A percentile compares a stretch with the other conserved stretches of the same genome.
Evolutionary conservation across 2,329 filamentous ascomycete genomes (phyloP).

Genomic region (Fusarium cicatricum): DNA sequence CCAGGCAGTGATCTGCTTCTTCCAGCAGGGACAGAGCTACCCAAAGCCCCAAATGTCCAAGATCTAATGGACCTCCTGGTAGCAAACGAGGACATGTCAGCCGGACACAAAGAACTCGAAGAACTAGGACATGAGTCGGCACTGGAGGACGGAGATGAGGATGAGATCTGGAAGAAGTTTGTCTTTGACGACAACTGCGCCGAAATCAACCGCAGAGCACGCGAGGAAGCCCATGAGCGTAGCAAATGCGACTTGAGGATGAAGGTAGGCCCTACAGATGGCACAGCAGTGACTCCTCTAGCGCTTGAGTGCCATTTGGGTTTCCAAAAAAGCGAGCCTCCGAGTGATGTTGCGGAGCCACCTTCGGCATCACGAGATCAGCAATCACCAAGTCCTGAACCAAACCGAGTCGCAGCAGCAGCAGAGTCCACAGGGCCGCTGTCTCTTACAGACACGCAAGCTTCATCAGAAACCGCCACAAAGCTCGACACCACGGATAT

Average conservation of each 20-base stretch:
- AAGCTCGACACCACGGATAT: constrained; percentile 11
- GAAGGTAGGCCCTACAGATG: not conserved
- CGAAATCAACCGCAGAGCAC: constrained; percentile 33
- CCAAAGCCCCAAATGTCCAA: constrained; percentile 16
- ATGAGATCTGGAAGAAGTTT: constrained; percentile 44
- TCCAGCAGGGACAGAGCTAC: constrained; percentile 1
- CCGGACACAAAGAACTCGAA: not conserved
- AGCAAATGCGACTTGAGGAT: constrained; percentile 23
- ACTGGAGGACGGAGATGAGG: constrained; percentile 36
- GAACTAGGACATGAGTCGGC: not conserved
- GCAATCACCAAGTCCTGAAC: constrained; percentile 1
- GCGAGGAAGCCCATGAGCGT: constrained; percentile 32
- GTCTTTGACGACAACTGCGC: constrained; percentile 36
- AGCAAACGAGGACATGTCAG: constrained; percentile 14
- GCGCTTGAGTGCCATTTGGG: not conserved
- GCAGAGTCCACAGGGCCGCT: not conserved
- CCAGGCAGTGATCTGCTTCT: constrained; percentile 7
- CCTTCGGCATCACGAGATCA: constrained; percentile 22
- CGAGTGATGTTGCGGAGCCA: constrained; percentile 32
- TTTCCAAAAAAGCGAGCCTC: not conserved
- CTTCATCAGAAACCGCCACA: constrained; percentile 6
- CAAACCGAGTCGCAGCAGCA: not conserved
- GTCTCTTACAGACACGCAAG: not conserved
- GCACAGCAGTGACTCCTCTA: constrained; percentile 21
- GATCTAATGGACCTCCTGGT: constrained; percentile 35